A percentile compares a stretch with the other conserved stretches of the same genome.
These are phyloP conservation scores for Gracilaria caudata DNA, from an alignment of 23 red algal species.

Conservation along the genomic window DNA sequence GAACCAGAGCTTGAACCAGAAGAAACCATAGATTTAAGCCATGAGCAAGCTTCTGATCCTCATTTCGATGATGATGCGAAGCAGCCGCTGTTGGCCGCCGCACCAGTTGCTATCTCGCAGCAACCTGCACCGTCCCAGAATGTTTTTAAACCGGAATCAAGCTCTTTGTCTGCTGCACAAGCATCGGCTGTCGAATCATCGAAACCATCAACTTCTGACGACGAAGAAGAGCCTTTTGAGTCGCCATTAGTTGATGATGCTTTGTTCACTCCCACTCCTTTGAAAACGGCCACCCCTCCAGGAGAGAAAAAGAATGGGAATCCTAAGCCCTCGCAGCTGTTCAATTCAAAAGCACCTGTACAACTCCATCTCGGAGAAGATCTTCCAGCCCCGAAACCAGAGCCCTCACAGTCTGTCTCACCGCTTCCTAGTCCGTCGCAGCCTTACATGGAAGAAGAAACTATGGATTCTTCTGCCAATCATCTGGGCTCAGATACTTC, in stretches of 20 bases:
- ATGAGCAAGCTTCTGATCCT: not conserved
- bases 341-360: not conserved
- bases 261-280: not conserved
- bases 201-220: not conserved
- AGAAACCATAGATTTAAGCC: not conserved
- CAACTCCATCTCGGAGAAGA: not conserved
- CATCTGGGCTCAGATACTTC: not conserved
- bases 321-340: not conserved
- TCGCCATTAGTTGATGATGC: not conserved
- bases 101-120: not conserved
- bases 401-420: constrained; percentile 2
- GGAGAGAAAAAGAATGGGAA: not conserved
- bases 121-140: not conserved
- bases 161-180: not conserved
- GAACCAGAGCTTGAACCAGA: not conserved
- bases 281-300: constrained; percentile 3
- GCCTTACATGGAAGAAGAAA: not conserved
- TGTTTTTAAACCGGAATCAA: not conserved
- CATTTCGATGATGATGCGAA: not conserved
- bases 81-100: not conserved
- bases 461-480: not conserved
- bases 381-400: not conserved
- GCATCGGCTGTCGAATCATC: not conserved
- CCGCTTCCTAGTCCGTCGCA: not conserved
- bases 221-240: not conserved